Evolutionary conservation across 169 alveolate genomes (phyloP).

Genomic region (Eimeria acervulina): DNA sequence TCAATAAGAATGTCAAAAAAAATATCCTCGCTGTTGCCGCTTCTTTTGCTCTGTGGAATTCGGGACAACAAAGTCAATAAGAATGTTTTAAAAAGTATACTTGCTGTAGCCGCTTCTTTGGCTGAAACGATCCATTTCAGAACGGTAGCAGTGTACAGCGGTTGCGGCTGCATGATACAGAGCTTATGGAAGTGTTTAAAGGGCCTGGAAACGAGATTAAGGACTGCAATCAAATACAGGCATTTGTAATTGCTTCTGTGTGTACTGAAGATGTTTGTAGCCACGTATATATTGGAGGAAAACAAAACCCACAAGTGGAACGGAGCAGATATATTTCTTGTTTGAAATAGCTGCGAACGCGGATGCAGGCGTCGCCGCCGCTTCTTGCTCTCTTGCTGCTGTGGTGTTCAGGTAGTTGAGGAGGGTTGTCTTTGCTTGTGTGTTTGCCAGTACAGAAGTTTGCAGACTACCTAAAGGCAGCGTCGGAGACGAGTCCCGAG

Average conservation of each 20-base stretch:
- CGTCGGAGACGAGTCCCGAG: constrained; percentile 32
- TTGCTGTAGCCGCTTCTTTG: neutral
- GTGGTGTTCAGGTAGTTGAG: neutral
- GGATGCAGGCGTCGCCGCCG: neutral
- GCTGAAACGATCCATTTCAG: neutral
- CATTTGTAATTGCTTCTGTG: neutral
- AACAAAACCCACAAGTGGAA: neutral
- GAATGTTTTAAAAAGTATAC: neutral
- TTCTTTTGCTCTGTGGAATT: neutral
- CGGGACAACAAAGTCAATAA: neutral
- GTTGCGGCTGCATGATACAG: neutral
- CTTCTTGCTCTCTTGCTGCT: neutral
- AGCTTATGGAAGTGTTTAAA: no score
- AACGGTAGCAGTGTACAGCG: neutral
- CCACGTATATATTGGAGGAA: neutral
- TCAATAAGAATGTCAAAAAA: no score
- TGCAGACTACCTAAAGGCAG: constrained; percentile 39
- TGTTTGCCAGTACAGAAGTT: constrained; percentile 45
- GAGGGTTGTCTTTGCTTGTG: neutral
- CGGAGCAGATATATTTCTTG: neutral
- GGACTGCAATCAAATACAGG: neutral
- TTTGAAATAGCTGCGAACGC: neutral
- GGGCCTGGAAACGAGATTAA: neutral
- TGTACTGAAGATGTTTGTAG: neutral
- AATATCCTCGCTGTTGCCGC: no score